These are phyloP conservation scores for Lactarius pseudohatsudake DNA, from an alignment of 768 basidiomycete genomes.

Conservation along the genomic window DNA sequence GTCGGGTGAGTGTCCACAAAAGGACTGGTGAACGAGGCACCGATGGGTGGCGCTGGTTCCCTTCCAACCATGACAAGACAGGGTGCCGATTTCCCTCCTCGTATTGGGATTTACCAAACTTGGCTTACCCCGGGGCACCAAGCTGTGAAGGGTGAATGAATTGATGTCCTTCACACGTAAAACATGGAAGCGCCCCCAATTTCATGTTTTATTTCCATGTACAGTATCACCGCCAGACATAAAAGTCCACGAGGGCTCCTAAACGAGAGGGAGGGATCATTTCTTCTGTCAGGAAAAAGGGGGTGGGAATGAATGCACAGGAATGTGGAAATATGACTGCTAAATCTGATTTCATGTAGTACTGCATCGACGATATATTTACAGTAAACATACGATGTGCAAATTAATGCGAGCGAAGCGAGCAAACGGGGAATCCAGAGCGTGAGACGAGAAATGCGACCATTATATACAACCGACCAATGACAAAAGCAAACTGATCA, in stretches of 20 bases:
- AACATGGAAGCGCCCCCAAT: slow-evolving; percentile 2
- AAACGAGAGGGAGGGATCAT: neutral
- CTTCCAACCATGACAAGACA: slow-evolving; percentile 6
- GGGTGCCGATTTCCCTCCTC: neutral
- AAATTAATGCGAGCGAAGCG: slow-evolving; percentile 9
- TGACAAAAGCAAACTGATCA: slow-evolving; percentile 3
- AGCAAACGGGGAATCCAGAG: slow-evolving; percentile 7
- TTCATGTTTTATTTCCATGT: neutral
- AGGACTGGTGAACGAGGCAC: neutral
- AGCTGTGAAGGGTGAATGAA: neutral
- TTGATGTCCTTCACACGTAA: slow-evolving; percentile 18
- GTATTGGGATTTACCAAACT: slow-evolving; percentile 4
- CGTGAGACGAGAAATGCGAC: neutral
- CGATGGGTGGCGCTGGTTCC: slow-evolving; percentile 17
- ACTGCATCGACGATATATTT: slow-evolving; percentile 16
- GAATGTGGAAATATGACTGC: slow-evolving; percentile 9
- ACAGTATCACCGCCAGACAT: neutral
- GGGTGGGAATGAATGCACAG: slow-evolving; percentile 7
- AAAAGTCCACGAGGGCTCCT: neutral
- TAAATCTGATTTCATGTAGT: slow-evolving; percentile 9
- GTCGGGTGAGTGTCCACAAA: slow-evolving; percentile 4
- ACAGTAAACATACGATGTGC: slow-evolving; percentile 16
- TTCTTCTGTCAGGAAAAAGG: slow-evolving; percentile 9
- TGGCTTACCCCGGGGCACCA: slow-evolving; percentile 5
- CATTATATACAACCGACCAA: slow-evolving; percentile 24